These are phyloP conservation scores for Yamadazyma jaroonii DNA, from an alignment of 1,139 yeast genomes.

Conservation along the genomic window DNA sequence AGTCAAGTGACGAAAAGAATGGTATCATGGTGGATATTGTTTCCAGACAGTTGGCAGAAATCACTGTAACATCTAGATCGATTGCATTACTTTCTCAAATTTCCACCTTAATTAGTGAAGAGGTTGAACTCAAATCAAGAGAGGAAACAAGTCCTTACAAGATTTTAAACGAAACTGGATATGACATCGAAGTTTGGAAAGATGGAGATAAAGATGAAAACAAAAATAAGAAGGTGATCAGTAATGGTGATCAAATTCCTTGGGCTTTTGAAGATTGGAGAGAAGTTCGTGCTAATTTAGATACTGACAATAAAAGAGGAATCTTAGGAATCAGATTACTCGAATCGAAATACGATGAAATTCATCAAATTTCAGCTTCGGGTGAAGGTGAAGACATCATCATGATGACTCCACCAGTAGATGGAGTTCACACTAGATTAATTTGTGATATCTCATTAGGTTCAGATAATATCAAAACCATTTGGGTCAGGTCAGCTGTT, in stretches of 20 bases:
- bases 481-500: conserved; percentile 73
- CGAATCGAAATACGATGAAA: conserved; percentile 52
- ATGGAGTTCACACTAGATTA: conserved; percentile 69
- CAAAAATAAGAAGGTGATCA: conserved; percentile 26
- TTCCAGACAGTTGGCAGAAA: conserved; percentile 73
- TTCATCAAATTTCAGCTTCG: conserved; percentile 61
- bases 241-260: conserved; percentile 53
- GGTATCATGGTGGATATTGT: conserved; percentile 59
- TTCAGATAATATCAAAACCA: conserved; percentile 74
- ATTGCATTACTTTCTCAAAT: conserved; percentile 75
- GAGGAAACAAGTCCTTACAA: conserved; percentile 83
- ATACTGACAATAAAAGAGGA: conserved; percentile 60
- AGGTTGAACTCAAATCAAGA: conserved; percentile 57
- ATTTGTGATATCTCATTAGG: conserved; percentile 69
- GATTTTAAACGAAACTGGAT: conserved; percentile 83
- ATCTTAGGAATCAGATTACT: conserved; percentile 59
- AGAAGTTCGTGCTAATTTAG: conserved; percentile 73
- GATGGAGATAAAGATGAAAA: conserved; percentile 28
- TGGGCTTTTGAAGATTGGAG: conserved; percentile 98
- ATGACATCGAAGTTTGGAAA: conserved; percentile 74
- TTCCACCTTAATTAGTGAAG: conserved; percentile 53
- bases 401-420: conserved; percentile 59
- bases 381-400: conserved; percentile 83
- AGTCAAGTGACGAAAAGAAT: conserved; percentile 40
- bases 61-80: conserved; percentile 79